A percentile compares a stretch with the other conserved stretches of the same genome.
Evolutionary conservation across 257 asterid genomes (phyloP).

Genomic region (Solanum bukasovii): DNA sequence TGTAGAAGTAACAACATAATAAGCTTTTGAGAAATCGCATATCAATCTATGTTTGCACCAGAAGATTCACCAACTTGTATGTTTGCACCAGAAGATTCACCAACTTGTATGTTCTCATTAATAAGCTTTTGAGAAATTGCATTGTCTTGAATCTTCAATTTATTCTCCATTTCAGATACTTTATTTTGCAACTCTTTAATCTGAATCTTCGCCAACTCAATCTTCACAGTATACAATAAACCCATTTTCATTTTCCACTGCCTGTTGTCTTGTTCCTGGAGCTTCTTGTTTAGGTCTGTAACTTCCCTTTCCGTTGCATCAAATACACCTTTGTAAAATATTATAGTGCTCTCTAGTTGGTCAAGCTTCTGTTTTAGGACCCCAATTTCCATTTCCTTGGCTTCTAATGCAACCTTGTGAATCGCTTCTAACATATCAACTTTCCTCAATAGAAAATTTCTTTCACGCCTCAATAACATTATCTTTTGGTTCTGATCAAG

Average conservation of each 20-base stretch:
- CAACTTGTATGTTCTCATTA: background rate
- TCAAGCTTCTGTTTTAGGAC: background rate
- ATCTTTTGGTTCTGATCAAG: background rate
- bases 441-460: background rate
- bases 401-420: background rate
- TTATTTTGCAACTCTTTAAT: background rate
- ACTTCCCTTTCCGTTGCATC: background rate
- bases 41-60: background rate
- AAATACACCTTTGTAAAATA: no score
- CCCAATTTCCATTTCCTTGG: background rate
- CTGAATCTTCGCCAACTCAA: background rate
- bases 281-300: background rate
- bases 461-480: background rate
- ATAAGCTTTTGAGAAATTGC: background rate
- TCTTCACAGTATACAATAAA: background rate
- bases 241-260: background rate
- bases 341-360: background rate
- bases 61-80: no score
- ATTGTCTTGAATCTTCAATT: background rate
- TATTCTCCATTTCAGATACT: background rate
- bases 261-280: background rate
- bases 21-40: background rate
- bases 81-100: background rate
- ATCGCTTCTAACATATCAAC: background rate
- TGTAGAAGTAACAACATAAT: background rate